Percentiles rank a stretch among this genome's conserved stretches.
phyloP scores from a whole-genome alignment of 1,139 yeast genomes.

The Pichia sp. region DNA sequence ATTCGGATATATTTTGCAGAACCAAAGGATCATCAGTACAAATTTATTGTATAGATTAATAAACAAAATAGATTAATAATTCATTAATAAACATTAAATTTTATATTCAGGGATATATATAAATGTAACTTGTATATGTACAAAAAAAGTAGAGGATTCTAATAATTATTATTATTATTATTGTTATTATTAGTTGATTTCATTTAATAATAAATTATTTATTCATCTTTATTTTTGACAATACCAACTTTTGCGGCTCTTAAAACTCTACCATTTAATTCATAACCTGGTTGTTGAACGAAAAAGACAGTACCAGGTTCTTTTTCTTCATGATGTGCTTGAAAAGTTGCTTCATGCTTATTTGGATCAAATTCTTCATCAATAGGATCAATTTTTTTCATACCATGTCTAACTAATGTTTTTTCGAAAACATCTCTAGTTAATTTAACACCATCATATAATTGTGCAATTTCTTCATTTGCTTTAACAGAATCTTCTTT shows the following conservation, averaged over 20 bases:
- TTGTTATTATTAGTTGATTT: too few relatives aligned
- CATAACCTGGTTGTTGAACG: conserved; percentile 88
- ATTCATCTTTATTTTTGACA: conserved; percentile 50
- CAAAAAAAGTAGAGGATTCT: too few relatives aligned
- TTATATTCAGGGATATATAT: background rate
- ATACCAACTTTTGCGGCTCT: conserved; percentile 97
- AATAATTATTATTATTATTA: too few relatives aligned
- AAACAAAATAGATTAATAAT: background rate
- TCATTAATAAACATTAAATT: background rate
- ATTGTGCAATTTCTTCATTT: conserved; percentile 61
- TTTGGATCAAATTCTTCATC: conserved; percentile 89
- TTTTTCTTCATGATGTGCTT: conserved; percentile 79
- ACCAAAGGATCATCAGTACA: conserved; percentile 28
- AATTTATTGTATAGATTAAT: conserved; percentile 20
- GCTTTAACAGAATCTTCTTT: conserved; percentile 54
- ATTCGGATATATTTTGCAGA: conserved; percentile 45
- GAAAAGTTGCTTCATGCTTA: conserved; percentile 88
- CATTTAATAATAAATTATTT: too few relatives aligned
- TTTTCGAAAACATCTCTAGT: conserved; percentile 82
- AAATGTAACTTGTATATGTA: too few relatives aligned
- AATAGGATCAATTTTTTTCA: conserved; percentile 72
- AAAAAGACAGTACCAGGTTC: conserved; percentile 91
- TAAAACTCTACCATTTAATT: conserved; percentile 78
- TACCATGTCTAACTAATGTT: conserved; percentile 76
- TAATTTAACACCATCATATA: conserved; percentile 89